These are phyloP conservation scores for Lachancea cidri DNA, from an alignment of 805 yeast genomes.

Conservation along the genomic window DNA sequence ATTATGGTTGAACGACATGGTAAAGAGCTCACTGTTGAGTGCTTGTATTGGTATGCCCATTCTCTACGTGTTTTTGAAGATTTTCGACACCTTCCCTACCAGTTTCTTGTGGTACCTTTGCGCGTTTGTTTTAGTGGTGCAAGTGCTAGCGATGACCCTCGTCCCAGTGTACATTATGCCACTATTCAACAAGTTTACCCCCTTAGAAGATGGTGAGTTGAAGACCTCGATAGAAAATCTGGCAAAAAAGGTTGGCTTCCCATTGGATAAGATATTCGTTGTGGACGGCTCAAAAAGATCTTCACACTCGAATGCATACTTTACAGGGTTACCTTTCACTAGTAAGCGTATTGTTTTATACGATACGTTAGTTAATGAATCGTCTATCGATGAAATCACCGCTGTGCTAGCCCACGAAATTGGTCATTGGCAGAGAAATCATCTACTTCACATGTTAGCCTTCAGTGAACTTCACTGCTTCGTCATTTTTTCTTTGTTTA, in stretches of 20 bases:
- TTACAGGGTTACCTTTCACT: constrained; percentile 94
- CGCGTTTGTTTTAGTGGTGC: constrained; percentile 63
- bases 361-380: constrained; percentile 83
- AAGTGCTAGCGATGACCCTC: constrained; percentile 66
- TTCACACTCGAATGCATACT: constrained; percentile 94
- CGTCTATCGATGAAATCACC: constrained; percentile 72
- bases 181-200: constrained; percentile 83
- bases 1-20: constrained; percentile 66
- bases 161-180: constrained; percentile 89
- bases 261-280: constrained; percentile 77
- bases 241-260: constrained; percentile 74
- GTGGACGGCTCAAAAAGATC: constrained; percentile 97
- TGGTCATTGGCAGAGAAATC: constrained; percentile 95
- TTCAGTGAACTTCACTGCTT: constrained; percentile 62
- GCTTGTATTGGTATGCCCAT: constrained; percentile 66
- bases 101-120: constrained; percentile 78
- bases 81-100: constrained; percentile 75
- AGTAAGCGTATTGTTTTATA: constrained; percentile 84
- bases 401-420: constrained; percentile 98
- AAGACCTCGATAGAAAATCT: constrained; percentile 74
- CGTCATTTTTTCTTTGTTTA: constrained; percentile 63
- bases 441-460: constrained; percentile 69
- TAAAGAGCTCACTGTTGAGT: constrained; percentile 55
- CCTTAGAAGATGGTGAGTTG: constrained; percentile 86
- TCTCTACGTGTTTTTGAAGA: constrained; percentile 69